phyloP scores from a whole-genome alignment of 345 rosid genomes.

The Citrus australasica region DNA sequence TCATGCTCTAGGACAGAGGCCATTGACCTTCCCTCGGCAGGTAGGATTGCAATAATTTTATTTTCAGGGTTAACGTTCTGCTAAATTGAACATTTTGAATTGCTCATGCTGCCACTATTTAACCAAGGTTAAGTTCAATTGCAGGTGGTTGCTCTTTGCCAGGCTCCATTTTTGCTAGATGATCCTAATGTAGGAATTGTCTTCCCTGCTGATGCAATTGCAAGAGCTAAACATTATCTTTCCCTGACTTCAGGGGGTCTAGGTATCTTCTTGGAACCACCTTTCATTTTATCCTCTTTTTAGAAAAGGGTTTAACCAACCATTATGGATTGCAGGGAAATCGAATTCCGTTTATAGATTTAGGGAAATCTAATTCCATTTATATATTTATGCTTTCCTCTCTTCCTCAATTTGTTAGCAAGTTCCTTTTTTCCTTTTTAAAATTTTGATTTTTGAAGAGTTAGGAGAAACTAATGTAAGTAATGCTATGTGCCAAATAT shows the following conservation, averaged over 20 bases:
- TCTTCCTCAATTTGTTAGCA: neutral
- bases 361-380: neutral
- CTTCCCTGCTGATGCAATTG: slow-evolving; percentile 96
- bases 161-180: slow-evolving; percentile 94
- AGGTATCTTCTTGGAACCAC: slow-evolving; percentile 45
- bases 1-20: slow-evolving; percentile 98
- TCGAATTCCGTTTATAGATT: neutral
- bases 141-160: slow-evolving; percentile 97
- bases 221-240: slow-evolving; percentile 93
- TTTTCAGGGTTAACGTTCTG: neutral
- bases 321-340: neutral
- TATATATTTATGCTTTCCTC: neutral
- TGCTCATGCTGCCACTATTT: slow-evolving; percentile 14
- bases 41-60: slow-evolving; percentile 24
- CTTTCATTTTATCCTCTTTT: neutral
- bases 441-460: neutral
- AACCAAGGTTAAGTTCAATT: slow-evolving; percentile 20
- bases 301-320: slow-evolving; percentile 4
- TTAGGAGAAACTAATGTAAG: neutral
- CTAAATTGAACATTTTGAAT: neutral
- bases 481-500: neutral
- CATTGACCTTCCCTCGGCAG: slow-evolving; percentile 93
- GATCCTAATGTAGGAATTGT: slow-evolving; percentile 91
- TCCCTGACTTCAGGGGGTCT: slow-evolving; percentile 79
- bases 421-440: neutral